Percentiles rank a stretch among this genome's conserved stretches.
phyloP scores from a whole-genome alignment of 306 rosid genomes.

The Begonia masoniana region DNA sequence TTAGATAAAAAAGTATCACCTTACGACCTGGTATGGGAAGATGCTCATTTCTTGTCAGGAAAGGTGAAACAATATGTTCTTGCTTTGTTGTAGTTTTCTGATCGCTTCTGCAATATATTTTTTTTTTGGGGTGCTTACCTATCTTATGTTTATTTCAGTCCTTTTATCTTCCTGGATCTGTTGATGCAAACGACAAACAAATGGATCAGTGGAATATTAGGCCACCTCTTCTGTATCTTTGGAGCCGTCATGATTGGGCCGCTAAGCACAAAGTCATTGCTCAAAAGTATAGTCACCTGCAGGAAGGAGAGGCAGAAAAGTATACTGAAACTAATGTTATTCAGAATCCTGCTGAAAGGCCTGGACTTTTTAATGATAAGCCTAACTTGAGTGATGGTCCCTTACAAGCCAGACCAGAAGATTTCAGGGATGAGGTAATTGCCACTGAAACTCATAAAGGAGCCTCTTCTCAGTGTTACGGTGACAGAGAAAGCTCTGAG shows the following conservation, averaged over 20 bases:
- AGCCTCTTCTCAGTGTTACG: conserved; percentile 8
- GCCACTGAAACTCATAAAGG: conserved; percentile 8
- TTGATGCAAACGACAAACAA: conserved; percentile 45
- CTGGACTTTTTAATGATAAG: conserved; percentile 13
- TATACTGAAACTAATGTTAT: conserved; percentile 7
- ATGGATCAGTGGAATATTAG: conserved; percentile 56
- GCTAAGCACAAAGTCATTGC: conserved; percentile 45
- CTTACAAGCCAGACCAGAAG: conserved; percentile 15
- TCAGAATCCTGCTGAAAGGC: conserved; percentile 9
- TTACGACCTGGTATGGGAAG: conserved; percentile 90
- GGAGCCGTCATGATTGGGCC: conserved; percentile 65
- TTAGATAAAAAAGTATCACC: conserved; percentile 31
- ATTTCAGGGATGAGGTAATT: conserved; percentile 10
- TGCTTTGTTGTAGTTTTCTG: conserved; percentile 4
- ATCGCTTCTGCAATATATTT: conserved; percentile 1
- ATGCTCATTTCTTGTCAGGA: conserved; percentile 42
- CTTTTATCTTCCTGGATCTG: conserved; percentile 86
- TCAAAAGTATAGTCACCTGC: conserved; percentile 34
- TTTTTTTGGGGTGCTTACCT: conserved; percentile 1
- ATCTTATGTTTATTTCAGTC: conserved; percentile 38
- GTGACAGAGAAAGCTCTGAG: conserved; percentile 20
- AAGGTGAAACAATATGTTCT: conserved; percentile 33
- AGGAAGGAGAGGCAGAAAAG: conserved; percentile 13
- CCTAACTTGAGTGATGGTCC: conserved; percentile 16
- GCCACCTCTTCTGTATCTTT: conserved; percentile 66